Evolutionary conservation across 371 early-diverging fungal genomes (phyloP).

Genomic region (Lichtheimia ramosa): DNA sequence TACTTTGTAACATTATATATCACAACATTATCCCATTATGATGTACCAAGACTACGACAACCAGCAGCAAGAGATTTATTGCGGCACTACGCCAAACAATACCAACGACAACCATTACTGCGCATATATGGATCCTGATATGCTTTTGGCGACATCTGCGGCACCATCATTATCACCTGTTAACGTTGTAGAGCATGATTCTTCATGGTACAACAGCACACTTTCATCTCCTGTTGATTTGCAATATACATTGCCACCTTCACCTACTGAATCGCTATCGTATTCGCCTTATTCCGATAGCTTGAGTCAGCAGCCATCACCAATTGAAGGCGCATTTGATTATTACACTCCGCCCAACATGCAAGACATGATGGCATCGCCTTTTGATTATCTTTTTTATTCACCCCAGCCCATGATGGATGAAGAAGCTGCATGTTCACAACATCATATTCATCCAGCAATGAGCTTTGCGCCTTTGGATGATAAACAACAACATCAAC

Average conservation of each 20-base stretch:
- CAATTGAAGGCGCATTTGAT: conserved; percentile 2
- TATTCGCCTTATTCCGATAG: conserved; percentile 9
- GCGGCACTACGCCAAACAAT: not conserved
- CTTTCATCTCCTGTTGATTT: conserved; percentile 8
- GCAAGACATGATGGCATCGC: not conserved
- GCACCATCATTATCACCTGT: not conserved
- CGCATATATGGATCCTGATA: conserved; percentile 1
- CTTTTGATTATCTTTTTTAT: not conserved
- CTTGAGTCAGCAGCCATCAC: conserved; percentile 9
- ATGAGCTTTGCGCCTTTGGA: not conserved
- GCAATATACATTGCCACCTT: conserved; percentile 2
- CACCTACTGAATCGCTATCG: not conserved
- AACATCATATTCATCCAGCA: not conserved
- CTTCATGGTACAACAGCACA: conserved; percentile 6
- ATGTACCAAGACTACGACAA: conserved; percentile 8
- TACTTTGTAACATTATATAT: conserved; percentile 7
- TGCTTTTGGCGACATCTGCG: conserved; percentile 1
- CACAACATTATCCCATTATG: not conserved
- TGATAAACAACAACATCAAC: not conserved
- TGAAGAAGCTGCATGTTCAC: not conserved
- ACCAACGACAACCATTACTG: not conserved
- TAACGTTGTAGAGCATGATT: not conserved
- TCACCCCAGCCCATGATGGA: not conserved
- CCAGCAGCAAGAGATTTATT: conserved; percentile 3
- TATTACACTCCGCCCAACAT: conserved; percentile 1